Evolutionary conservation across 1,284 basidiomycete species (phyloP).

Genomic region (Ustilago shanxiensis): DNA sequence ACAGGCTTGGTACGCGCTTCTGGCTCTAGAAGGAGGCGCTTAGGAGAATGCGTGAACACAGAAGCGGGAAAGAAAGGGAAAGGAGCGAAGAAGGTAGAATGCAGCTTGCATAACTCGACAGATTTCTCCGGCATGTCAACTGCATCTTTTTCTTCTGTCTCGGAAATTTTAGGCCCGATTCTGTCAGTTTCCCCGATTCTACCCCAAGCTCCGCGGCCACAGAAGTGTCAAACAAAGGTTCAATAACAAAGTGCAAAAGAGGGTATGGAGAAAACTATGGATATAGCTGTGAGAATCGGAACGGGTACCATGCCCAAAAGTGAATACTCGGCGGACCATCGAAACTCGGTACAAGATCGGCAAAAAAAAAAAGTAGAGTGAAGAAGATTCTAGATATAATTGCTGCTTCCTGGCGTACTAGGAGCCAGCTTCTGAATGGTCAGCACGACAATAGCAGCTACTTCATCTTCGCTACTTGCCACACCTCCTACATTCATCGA

Average conservation of each 20-base stretch:
- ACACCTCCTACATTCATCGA: slow-evolving; percentile 10
- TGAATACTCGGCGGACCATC: slow-evolving; percentile 6
- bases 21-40: neutral
- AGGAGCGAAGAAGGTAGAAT: slow-evolving; percentile 2
- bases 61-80: neutral
- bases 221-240: neutral
- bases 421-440: slow-evolving; percentile 30
- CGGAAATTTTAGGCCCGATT: slow-evolving; percentile 10
- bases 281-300: slow-evolving; percentile 10
- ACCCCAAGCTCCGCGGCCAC: neutral
- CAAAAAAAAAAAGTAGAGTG: neutral
- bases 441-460: slow-evolving; percentile 45
- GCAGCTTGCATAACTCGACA: slow-evolving; percentile 43
- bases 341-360: neutral
- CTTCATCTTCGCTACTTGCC: slow-evolving; percentile 41
- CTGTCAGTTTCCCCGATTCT: slow-evolving; percentile 6
- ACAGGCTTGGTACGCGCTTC: slow-evolving; percentile 16
- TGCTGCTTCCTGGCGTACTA: slow-evolving; percentile 13
- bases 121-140: slow-evolving; percentile 25
- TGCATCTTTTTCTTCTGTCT: slow-evolving; percentile 21
- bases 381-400: slow-evolving; percentile 11
- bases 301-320: slow-evolving; percentile 1
- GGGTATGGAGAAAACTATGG: slow-evolving; percentile 4
- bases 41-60: neutral
- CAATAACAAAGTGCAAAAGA: neutral